These are phyloP conservation scores for Aspergillus persii DNA, from an alignment of 2,329 filamentous ascomycete species.

Conservation along the genomic window DNA sequence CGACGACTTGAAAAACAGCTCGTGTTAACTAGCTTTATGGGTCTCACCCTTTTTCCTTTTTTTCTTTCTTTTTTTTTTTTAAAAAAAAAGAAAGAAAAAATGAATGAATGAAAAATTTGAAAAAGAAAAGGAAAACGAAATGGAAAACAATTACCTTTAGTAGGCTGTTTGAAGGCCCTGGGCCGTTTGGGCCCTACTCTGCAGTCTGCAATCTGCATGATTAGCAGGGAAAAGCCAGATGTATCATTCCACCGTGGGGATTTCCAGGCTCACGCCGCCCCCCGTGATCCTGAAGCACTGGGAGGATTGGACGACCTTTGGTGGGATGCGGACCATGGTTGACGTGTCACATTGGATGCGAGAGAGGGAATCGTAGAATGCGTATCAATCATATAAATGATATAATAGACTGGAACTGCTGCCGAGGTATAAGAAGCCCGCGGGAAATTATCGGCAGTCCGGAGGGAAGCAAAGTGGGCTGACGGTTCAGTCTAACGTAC, in stretches of 20 bases:
- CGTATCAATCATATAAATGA: neutral
- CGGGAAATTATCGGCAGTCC: neutral
- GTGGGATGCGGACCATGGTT: constrained; percentile 15
- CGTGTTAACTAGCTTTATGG: too few species aligned
- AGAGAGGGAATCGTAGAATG: neutral
- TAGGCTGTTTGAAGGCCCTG: neutral
- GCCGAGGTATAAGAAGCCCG: neutral
- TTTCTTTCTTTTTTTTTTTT: too few species aligned
- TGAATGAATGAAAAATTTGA: too few species aligned
- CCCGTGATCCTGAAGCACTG: neutral
- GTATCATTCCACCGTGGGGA: neutral
- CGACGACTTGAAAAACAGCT: too few species aligned
- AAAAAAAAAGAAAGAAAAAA: too few species aligned
- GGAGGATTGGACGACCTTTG: neutral
- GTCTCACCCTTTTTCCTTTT: too few species aligned
- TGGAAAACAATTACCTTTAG: neutral
- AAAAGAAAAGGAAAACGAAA: too few species aligned
- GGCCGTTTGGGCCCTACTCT: neutral
- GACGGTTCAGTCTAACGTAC: neutral
- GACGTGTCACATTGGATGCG: constrained; percentile 14
- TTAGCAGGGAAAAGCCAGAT: neutral
- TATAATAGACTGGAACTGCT: neutral
- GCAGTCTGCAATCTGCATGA: neutral
- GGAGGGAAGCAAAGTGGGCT: neutral
- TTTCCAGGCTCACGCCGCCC: neutral